Conservation (phyloP, 129 eudicot species). For the Lactuca saligna region DNA sequence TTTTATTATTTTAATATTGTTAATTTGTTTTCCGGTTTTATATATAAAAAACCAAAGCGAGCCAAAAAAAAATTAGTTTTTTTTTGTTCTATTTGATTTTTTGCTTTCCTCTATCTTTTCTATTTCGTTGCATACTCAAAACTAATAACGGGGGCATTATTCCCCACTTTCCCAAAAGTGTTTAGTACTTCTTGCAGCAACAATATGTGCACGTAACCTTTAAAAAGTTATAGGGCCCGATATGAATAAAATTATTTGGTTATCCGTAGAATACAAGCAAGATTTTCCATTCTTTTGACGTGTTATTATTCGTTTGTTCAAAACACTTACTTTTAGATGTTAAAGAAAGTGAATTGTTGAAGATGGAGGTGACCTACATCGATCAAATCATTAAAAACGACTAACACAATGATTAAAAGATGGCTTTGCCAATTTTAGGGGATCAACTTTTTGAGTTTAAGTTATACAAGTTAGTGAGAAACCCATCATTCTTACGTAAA, state of each 20-base stretch:
- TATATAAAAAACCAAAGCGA: no score
- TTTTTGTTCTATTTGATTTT: no score
- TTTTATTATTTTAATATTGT: no score
- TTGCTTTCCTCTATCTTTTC: no score
- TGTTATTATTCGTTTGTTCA: not conserved
- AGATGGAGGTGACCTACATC: not conserved
- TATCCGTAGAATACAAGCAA: no score
- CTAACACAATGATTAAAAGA: not conserved
- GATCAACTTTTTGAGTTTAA: not conserved
- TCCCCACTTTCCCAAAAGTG: no score
- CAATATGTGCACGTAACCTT: not conserved
- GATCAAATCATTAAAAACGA: not conserved
- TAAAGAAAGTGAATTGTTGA: not conserved
- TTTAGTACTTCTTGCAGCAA: not conserved
- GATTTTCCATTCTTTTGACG: not conserved
- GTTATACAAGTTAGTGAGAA: not conserved
- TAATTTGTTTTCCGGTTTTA: no score
- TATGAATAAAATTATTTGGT: not conserved
- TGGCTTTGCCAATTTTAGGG: not conserved
- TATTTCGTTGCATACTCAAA: no score
- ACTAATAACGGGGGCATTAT: no score
- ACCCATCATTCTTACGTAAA: not conserved
- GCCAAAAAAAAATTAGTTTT: no score
- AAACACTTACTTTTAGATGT: not conserved
- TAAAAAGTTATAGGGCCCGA: not conserved